Evolutionary conservation across 257 asterid species (phyloP).

Genomic region (Rehmannia glutinosa): DNA sequence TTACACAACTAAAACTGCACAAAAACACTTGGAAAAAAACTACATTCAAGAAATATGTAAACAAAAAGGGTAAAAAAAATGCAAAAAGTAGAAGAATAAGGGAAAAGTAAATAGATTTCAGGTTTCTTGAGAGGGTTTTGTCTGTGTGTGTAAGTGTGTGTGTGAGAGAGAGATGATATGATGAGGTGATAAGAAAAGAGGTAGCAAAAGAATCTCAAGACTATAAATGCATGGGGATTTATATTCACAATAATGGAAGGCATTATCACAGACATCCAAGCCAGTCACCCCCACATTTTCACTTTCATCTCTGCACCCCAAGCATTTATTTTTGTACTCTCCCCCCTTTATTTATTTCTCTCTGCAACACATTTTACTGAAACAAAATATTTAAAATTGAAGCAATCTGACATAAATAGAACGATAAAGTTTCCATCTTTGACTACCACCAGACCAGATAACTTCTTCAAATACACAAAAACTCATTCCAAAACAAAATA

Average conservation of each 20-base stretch:
- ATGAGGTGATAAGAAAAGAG: conserved; percentile 19
- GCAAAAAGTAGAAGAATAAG: background rate
- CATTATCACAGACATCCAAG: conserved; percentile 27
- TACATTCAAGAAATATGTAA: background rate
- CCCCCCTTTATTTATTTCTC: conserved; percentile 15
- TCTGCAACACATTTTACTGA: conserved; percentile 16
- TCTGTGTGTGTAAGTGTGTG: background rate
- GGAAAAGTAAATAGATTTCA: conserved; percentile 3
- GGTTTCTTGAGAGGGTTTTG: background rate
- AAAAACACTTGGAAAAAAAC: background rate
- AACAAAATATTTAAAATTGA: background rate
- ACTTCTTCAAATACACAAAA: conserved; percentile 5
- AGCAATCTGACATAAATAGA: conserved; percentile 19
- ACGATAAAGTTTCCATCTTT: conserved; percentile 19
- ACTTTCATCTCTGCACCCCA: conserved; percentile 17
- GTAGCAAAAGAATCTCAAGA: conserved; percentile 28
- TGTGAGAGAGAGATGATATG: conserved; percentile 14
- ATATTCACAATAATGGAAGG: conserved; percentile 31
- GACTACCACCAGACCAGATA: conserved; percentile 6
- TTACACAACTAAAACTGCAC: no score
- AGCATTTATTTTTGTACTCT: conserved; percentile 34
- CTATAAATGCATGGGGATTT: conserved; percentile 44
- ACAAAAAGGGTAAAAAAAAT: background rate
- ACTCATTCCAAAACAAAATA: background rate
- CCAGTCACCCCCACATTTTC: conserved; percentile 16